Base-by-base conservation (phyloP, 169 alveolate species). In the Plasmodium ovale region DNA sequence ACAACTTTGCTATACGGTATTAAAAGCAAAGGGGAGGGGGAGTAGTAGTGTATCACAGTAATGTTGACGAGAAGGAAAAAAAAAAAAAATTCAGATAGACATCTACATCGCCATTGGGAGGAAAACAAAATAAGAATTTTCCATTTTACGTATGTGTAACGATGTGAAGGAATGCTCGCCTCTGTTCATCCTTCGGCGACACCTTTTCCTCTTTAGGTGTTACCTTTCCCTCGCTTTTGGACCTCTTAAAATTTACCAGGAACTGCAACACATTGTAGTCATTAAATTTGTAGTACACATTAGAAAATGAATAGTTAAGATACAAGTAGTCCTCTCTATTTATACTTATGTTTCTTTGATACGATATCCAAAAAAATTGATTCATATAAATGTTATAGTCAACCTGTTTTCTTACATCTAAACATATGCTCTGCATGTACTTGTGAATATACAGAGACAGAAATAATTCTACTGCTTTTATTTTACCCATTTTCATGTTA, bases 201-300 rank as follows among this genome's bases (percentile, higher is more conserved):
- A 21, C 2, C 68, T 21, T 58, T 21, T n/a, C 37, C 27, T 68
- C 10, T 31, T 47, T 51, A 6, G 3, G 3, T 14, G 3, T 82
- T 65, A 82, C 90, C 73, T 82, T 82, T 51, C 84, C 79, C 44
- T 65, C 79, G 25, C 72, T 82, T 37, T 82, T 82, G 10, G 79
- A 82, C n/a, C 58, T 65, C 21, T 82, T 82, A 35, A 64, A 82
- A 65, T 65, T 82, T 65, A 82, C 25, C 69, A 82, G 58, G 54
- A 82, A 82, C 44, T 82, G 90, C 9, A 82, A 59, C 19, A 82
- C 72, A 44, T 64, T 82, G 27, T 82, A 82, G 19, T 82, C 84
- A 54, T 82, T 82, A 59, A 82, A 82, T 19, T 19, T 82, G 71
- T 65, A 82, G 35, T 82, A 82, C 54, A 65, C 54, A 65, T 82